Conservation (phyloP, 208 protist species). For the Eutreptiella sp. region DNA sequence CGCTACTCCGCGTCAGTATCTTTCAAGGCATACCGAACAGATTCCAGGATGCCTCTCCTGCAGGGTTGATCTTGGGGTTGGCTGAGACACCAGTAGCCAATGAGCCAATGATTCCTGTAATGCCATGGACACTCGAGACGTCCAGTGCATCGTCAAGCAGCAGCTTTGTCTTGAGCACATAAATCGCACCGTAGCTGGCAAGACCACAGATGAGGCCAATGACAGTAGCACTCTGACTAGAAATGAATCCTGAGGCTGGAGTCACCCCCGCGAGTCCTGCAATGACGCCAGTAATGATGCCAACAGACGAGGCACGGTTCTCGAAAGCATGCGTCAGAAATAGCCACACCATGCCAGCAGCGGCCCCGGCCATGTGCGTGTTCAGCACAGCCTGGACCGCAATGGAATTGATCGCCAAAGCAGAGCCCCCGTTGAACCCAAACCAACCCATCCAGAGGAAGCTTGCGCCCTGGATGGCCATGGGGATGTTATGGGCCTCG, state of each 20-base stretch:
- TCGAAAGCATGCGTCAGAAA: slow-evolving; percentile 27
- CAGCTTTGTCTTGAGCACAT: slow-evolving; percentile 43
- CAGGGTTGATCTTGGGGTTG: background rate
- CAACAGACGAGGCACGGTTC: slow-evolving; percentile 22
- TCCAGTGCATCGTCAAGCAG: slow-evolving; percentile 59
- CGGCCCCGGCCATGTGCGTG: slow-evolving; percentile 47
- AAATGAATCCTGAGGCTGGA: slow-evolving; percentile 52
- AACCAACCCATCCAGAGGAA: slow-evolving; percentile 62
- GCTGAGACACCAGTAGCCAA: slow-evolving; percentile 44
- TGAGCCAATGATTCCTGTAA: slow-evolving; percentile 45
- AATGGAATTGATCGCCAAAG: slow-evolving; percentile 30
- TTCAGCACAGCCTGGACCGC: slow-evolving; percentile 46
- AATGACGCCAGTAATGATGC: slow-evolving; percentile 50
- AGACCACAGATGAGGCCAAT: slow-evolving; percentile 44
- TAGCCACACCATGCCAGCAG: slow-evolving; percentile 27
- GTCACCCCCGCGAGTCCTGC: slow-evolving; percentile 56
- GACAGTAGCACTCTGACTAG: slow-evolving; percentile 36
- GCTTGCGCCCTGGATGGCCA: slow-evolving; percentile 41
- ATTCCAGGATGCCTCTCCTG: too few species aligned
- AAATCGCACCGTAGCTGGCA: slow-evolving; percentile 30
- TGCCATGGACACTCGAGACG: slow-evolving; percentile 48
- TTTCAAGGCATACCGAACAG: too few species aligned
- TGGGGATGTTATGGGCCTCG: slow-evolving; percentile 34
- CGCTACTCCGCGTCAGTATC: too few species aligned
- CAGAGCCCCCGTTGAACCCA: slow-evolving; percentile 60